Evolutionary conservation across 768 basidiomycete species (phyloP).

Genomic region (Hygrophorus pudorinus): DNA sequence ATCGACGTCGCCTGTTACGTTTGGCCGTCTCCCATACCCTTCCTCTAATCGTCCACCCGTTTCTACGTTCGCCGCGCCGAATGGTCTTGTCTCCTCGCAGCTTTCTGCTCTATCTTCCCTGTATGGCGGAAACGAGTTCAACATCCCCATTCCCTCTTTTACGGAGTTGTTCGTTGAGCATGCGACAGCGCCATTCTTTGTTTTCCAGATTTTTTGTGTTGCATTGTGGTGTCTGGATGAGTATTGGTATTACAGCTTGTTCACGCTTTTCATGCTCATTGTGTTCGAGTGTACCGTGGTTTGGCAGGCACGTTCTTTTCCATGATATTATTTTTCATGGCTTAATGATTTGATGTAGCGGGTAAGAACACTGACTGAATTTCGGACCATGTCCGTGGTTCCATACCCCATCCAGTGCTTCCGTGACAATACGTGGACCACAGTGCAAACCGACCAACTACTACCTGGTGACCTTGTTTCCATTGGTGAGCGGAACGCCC

Average conservation of each 20-base stretch:
- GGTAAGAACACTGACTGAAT: slow-evolving; percentile 87
- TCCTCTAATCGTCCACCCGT: slow-evolving; percentile 63
- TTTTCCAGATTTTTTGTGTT: slow-evolving; percentile 97
- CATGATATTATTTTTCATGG: not conserved
- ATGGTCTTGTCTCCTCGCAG: slow-evolving; percentile 39
- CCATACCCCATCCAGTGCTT: slow-evolving; percentile 82
- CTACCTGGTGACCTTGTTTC: slow-evolving; percentile 90
- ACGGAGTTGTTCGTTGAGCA: slow-evolving; percentile 88
- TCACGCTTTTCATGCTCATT: slow-evolving; percentile 96
- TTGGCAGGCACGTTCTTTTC: slow-evolving; percentile 66
- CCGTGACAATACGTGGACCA: slow-evolving; percentile 72
- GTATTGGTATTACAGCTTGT: slow-evolving; percentile 98
- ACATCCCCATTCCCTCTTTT: slow-evolving; percentile 95
- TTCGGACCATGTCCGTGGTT: slow-evolving; percentile 90
- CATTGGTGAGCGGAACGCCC: slow-evolving; percentile 34
- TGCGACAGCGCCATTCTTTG: slow-evolving; percentile 98
- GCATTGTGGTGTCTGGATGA: slow-evolving; percentile 97
- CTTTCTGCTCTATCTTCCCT: slow-evolving; percentile 46
- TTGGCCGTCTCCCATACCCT: slow-evolving; percentile 83
- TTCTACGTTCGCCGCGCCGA: slow-evolving; percentile 49
- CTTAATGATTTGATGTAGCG: slow-evolving; percentile 40
- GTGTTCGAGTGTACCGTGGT: slow-evolving; percentile 99
- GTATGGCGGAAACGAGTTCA: slow-evolving; percentile 92
- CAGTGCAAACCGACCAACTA: slow-evolving; percentile 76
- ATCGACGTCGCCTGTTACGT: slow-evolving; percentile 45